phyloP scores from a whole-genome alignment of 108 stramenopile species.

The Skeletonema grethae region DNA sequence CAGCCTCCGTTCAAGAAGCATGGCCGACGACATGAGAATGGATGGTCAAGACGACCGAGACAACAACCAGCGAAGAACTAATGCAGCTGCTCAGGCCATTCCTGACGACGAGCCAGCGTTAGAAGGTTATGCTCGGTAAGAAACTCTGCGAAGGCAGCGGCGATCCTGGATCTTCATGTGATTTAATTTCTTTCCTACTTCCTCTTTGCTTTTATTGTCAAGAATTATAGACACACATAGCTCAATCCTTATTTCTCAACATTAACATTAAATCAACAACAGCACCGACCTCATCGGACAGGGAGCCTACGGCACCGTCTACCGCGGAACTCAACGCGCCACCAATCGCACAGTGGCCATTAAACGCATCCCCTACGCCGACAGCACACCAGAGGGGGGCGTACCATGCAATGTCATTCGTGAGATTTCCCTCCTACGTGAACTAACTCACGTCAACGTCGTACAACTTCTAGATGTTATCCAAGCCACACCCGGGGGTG shows the following conservation, averaged over 20 bases:
- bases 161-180: not conserved
- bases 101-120: constrained; percentile 81
- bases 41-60: constrained; percentile 40
- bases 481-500: constrained; percentile 72
- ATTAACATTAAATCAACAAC: not conserved
- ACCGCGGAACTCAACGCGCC: constrained; percentile 90
- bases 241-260: not conserved
- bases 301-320: constrained; percentile 99
- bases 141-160: not conserved
- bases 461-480: constrained; percentile 79
- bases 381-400: constrained; percentile 85
- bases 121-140: constrained; percentile 84
- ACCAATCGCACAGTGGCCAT: constrained; percentile 85
- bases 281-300: constrained; percentile 98
- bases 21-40: constrained; percentile 46
- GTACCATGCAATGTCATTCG: constrained; percentile 92
- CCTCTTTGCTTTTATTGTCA: not conserved
- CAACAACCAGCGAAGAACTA: constrained; percentile 5
- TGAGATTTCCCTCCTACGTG: constrained; percentile 84
- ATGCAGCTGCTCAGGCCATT: constrained; percentile 20
- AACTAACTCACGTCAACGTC: constrained; percentile 86
- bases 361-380: constrained; percentile 88
- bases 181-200: too few species aligned
- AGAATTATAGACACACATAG: not conserved
- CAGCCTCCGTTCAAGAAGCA: not conserved